Percentiles rank a stretch among this genome's conserved stretches.
phyloP scores from a whole-genome alignment of 352 stramenopile species.

The Phytophthora megakarya region DNA sequence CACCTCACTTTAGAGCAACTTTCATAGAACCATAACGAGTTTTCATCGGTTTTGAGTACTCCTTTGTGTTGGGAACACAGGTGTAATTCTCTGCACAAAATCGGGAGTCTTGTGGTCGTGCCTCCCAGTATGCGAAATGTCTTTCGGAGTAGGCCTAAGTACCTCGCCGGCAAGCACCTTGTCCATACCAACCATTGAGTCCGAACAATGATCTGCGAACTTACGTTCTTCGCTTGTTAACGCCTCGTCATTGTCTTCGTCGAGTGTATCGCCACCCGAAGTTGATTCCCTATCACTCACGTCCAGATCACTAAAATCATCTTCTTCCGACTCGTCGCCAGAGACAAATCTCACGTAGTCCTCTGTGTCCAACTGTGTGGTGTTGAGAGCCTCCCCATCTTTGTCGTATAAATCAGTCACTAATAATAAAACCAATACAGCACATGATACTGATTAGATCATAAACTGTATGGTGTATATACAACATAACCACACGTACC shows the following conservation, averaged over 20 bases:
- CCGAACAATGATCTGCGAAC: conserved; percentile 8
- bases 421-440: neutral
- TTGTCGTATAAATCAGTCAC: neutral
- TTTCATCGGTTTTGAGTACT: neutral
- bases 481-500: too few relatives aligned
- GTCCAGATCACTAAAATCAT: neutral
- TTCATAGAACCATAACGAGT: neutral
- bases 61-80: neutral
- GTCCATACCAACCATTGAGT: conserved; percentile 1
- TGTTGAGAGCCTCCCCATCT: neutral
- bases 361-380: neutral
- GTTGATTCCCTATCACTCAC: neutral
- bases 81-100: neutral
- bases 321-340: conserved; percentile 3
- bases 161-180: conserved; percentile 5
- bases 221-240: conserved; percentile 4
- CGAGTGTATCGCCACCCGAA: neutral
- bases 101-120: neutral
- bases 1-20: neutral
- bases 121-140: neutral
- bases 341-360: neutral
- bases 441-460: too few relatives aligned
- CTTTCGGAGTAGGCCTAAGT: neutral
- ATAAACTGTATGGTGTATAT: too few relatives aligned
- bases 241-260: conserved; percentile 4